Percentiles rank a stretch among this genome's conserved stretches.
Evolutionary conservation across 2,329 filamentous ascomycete species (phyloP).

Genomic region (Camillea tinctor): DNA sequence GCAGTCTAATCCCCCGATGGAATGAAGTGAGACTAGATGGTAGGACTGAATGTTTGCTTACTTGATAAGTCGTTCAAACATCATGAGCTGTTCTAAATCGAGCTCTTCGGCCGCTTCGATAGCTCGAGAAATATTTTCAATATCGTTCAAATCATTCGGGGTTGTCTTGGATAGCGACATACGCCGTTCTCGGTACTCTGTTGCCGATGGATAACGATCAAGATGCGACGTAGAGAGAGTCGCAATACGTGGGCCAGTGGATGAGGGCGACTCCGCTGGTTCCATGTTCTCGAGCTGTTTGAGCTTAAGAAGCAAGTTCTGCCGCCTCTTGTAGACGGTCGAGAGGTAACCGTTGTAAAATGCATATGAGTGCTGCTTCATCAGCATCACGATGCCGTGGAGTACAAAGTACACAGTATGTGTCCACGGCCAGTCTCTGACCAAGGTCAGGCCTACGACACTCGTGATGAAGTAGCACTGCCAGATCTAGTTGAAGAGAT

Average conservation of each 20-base stretch:
- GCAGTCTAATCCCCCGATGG: not conserved
- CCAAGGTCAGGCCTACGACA: constrained; percentile 64
- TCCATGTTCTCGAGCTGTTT: constrained; percentile 56
- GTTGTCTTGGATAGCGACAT: constrained; percentile 36
- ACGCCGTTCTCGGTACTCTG: constrained; percentile 41
- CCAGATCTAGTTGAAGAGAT: constrained; percentile 52
- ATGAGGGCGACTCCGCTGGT: constrained; percentile 43
- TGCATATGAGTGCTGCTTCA: constrained; percentile 81
- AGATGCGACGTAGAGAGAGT: constrained; percentile 48
- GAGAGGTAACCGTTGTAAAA: constrained; percentile 77
- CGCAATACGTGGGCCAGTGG: constrained; percentile 40
- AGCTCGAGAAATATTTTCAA: constrained; percentile 59
- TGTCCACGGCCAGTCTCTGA: constrained; percentile 79
- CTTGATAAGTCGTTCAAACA: constrained; percentile 65
- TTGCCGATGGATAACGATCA: constrained; percentile 39
- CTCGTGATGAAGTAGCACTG: constrained; percentile 62
- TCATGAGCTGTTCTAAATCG: constrained; percentile 58
- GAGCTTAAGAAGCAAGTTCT: constrained; percentile 46
- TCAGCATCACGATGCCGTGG: constrained; percentile 72
- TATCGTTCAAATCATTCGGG: constrained; percentile 39
- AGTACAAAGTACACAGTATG: constrained; percentile 61
- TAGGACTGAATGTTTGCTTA: not conserved
- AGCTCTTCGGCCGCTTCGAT: constrained; percentile 62
- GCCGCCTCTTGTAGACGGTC: constrained; percentile 53
- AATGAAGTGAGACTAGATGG: not conserved